Conservation (phyloP, 768 basidiomycete species). For the Leucocoprinus sp. region DNA sequence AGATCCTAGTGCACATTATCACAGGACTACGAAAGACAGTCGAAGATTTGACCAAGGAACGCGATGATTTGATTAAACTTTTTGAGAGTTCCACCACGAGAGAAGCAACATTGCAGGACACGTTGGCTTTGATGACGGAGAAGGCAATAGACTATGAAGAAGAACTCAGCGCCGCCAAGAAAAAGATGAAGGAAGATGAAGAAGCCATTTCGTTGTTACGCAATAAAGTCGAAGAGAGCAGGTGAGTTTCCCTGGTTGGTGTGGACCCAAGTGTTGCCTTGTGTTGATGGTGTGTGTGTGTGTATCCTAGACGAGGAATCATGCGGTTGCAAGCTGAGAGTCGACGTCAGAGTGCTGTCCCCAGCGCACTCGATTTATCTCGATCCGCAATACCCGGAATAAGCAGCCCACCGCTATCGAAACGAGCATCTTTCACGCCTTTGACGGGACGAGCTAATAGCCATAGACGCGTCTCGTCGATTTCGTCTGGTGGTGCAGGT, state of each 20-base stretch:
- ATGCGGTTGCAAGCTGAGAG: constrained; percentile 83
- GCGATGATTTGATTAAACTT: constrained; percentile 53
- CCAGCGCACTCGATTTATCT: constrained; percentile 42
- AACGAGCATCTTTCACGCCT: constrained; percentile 71
- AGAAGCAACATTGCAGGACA: constrained; percentile 56
- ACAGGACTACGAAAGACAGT: constrained; percentile 64
- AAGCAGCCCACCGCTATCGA: constrained; percentile 43
- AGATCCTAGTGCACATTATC: constrained; percentile 69
- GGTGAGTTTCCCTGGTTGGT: constrained; percentile 42
- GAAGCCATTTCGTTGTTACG: constrained; percentile 69
- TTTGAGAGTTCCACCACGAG: constrained; percentile 42
- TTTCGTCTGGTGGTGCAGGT: constrained; percentile 44
- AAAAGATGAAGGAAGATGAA: constrained; percentile 61
- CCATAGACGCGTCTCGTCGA: constrained; percentile 68
- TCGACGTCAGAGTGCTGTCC: constrained; percentile 48
- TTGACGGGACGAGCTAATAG: constrained; percentile 48
- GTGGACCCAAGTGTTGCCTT: too few species aligned
- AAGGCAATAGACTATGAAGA: constrained; percentile 53
- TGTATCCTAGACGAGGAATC: constrained; percentile 55
- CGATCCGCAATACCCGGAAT: constrained; percentile 31
- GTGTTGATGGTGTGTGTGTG: background rate
- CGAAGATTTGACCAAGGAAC: constrained; percentile 56
- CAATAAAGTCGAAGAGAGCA: constrained; percentile 82
- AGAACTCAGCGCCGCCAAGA: constrained; percentile 41
- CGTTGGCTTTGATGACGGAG: constrained; percentile 56